Conservation (phyloP, 345 rosid species). For the Pelargonium nanum region DNA sequence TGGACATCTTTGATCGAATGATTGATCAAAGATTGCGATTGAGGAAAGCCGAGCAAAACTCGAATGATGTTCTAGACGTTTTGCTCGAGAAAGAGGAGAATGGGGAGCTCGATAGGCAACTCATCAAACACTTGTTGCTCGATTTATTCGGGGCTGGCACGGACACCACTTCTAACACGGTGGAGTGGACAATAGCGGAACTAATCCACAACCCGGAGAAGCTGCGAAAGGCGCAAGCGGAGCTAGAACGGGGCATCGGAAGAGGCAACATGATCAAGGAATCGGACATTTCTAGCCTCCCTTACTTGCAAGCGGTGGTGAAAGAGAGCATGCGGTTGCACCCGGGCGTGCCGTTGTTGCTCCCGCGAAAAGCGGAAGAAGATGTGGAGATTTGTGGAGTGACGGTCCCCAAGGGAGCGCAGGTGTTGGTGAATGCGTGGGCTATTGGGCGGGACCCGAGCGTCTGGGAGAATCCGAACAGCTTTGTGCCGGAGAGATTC, state of each 20-base stretch:
- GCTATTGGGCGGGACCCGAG: slow-evolving; percentile 17
- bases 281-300: slow-evolving; percentile 11
- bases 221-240: background rate
- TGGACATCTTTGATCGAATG: slow-evolving; percentile 15
- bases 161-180: slow-evolving; percentile 21
- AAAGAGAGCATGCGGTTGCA: slow-evolving; percentile 21
- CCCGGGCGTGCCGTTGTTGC: slow-evolving; percentile 15
- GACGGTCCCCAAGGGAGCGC: slow-evolving; percentile 16
- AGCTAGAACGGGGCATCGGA: slow-evolving; percentile 13
- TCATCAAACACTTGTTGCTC: slow-evolving; percentile 11
- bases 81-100: slow-evolving; percentile 15
- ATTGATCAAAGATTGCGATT: slow-evolving; percentile 10
- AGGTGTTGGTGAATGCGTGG: slow-evolving; percentile 17
- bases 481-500: slow-evolving; percentile 26
- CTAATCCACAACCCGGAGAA: slow-evolving; percentile 14
- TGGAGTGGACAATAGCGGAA: slow-evolving; percentile 33
- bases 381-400: slow-evolving; percentile 7
- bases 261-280: slow-evolving; percentile 13
- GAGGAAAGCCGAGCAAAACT: background rate
- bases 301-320: slow-evolving; percentile 17
- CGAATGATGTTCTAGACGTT: slow-evolving; percentile 21
- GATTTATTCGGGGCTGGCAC: slow-evolving; percentile 18
- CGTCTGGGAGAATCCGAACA: slow-evolving; percentile 12
- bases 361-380: slow-evolving; percentile 13
- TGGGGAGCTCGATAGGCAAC: slow-evolving; percentile 1